Base-by-base conservation (phyloP, 352 stramenopile genomes). In the Phytopythium aichiense region DNA sequence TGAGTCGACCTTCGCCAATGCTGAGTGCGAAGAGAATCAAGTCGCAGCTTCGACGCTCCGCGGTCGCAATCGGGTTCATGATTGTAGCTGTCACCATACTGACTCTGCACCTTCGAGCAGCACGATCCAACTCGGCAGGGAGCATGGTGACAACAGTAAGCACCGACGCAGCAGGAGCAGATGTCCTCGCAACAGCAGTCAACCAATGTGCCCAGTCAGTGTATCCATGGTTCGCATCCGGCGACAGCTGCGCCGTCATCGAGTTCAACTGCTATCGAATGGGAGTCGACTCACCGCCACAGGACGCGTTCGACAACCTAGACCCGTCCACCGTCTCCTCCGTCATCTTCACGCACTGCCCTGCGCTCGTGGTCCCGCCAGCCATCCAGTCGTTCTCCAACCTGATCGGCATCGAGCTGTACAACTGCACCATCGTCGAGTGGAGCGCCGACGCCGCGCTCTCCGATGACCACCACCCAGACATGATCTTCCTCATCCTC, bases 331-430 rank as follows among this genome's bases (percentile, higher is more conserved):
- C 61, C 11, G 25, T 72, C 8, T 54, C 22, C 25, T 69, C 62
- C 12, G 56, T 87, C 49, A 65, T 89, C 7, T 76, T 89, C 46
- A 71, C 63, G 23, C 79, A 87, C 61, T 89, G 79, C 43, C 60
- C 71, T 0, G 57, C 35, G 0, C 68, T 89, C 11, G 43, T 45
- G 12, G 72, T 89, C 53, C 71, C 79, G 0, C 8, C 59, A 23
- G 55, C 56, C 0, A 58, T 89, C 25, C 62, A 45, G 3, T 38
- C 61, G 12, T 84, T 84, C 42, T 51, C 40, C 13, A 75, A 84
- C 13, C 46, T 89, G 4, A 54, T 87, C 15, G 68, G 75, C 6
- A 43, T 89, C 57, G 79, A 89, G 46, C 57, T 87, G 2, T 89
- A 70, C 65, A 89, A 89, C 59, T 73, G 65, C 45, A 89, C 79